Conservation (phyloP, 371 early-diverging fungal species). For the Mortierella sp. region DNA sequence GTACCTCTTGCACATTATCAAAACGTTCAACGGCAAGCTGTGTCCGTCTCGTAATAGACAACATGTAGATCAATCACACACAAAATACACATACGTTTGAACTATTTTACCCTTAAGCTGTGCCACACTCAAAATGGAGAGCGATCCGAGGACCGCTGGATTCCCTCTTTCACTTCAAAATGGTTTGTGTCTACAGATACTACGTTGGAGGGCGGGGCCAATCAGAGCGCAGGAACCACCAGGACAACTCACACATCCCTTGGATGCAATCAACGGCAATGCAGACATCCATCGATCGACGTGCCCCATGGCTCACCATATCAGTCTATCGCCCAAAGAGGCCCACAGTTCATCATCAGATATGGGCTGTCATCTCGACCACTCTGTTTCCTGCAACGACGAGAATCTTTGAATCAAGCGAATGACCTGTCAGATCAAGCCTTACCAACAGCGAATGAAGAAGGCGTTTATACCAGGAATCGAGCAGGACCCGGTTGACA, state of each 20-base stretch:
- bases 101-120: slow-evolving; percentile 10
- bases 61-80: no score
- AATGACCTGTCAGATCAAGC: no score
- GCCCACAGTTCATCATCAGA: slow-evolving; percentile 58
- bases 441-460: no score
- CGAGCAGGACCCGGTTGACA: no score
- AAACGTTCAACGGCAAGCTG: slow-evolving; percentile 31
- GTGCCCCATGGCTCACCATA: neutral
- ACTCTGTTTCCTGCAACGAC: no score
- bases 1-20: slow-evolving; percentile 62
- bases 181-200: slow-evolving; percentile 26
- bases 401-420: no score
- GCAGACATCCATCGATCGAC: slow-evolving; percentile 28
- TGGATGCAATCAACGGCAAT: slow-evolving; percentile 8
- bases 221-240: slow-evolving; percentile 25
- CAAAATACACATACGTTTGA: no score
- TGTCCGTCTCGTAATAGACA: slow-evolving; percentile 23
- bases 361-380: slow-evolving; percentile 61
- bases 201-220: slow-evolving; percentile 10
- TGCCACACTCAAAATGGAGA: slow-evolving; percentile 8
- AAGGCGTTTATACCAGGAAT: no score
- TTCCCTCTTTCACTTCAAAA: slow-evolving; percentile 51
- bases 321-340: slow-evolving; percentile 4
- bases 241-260: slow-evolving; percentile 1
- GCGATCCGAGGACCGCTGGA: slow-evolving; percentile 13